phyloP scores from a whole-genome alignment of 176 grass and related monocot genomes.

The Secale cereale region DNA sequence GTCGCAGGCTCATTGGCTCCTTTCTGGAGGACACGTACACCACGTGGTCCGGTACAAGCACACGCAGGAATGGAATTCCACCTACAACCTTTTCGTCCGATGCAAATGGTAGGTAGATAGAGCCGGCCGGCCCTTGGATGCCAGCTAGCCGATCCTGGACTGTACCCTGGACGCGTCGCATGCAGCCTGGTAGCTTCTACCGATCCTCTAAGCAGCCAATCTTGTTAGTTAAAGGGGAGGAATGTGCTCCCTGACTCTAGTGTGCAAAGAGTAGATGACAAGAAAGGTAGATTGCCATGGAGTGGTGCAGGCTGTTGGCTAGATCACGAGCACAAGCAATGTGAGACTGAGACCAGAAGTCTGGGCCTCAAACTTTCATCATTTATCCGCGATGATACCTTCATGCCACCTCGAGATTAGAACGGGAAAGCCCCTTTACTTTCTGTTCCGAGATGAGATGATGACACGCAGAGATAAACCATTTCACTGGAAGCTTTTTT shows the following conservation, averaged over 20 bases:
- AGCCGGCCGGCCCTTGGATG: background rate
- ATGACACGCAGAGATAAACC: background rate
- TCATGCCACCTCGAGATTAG: slow-evolving; percentile 5
- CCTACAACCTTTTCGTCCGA: background rate
- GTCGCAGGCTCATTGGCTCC: slow-evolving; percentile 21
- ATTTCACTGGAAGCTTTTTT: background rate
- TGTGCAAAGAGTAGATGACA: slow-evolving; percentile 26
- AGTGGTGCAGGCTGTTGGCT: background rate
- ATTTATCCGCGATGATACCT: background rate
- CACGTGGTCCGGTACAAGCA: slow-evolving; percentile 12
- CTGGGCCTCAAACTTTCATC: background rate
- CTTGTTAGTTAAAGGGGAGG: background rate
- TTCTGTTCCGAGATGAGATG: background rate
- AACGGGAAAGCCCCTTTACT: background rate
- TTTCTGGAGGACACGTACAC: slow-evolving; percentile 8
- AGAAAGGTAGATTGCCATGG: slow-evolving; percentile 7
- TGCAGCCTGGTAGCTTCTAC: background rate
- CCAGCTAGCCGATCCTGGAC: slow-evolving; percentile 7
- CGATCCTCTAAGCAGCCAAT: background rate
- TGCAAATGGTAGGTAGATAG: slow-evolving; percentile 1
- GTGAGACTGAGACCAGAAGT: background rate
- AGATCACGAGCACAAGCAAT: background rate
- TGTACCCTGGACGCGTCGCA: background rate
- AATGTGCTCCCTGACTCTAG: background rate
- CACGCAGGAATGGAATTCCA: background rate